Conservation (phyloP, 305 asterid species). For the Fraxinus paxiana region DNA sequence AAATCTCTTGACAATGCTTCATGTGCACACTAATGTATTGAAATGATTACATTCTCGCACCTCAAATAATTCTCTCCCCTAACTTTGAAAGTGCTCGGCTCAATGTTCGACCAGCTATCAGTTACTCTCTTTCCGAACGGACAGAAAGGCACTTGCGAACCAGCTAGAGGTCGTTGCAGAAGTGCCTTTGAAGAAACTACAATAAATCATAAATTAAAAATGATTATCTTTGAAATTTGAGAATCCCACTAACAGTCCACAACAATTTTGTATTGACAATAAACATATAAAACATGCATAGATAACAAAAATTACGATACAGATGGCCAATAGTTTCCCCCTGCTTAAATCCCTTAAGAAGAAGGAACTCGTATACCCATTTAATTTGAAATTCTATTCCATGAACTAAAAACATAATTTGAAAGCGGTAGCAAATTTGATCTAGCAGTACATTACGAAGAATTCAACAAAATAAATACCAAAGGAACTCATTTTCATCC, state of each 20-base stretch:
- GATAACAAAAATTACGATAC: background rate
- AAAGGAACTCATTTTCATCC: background rate
- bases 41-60: conserved; percentile 24
- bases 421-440: background rate
- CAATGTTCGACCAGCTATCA: conserved; percentile 51
- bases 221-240: background rate
- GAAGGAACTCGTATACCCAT: background rate
- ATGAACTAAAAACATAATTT: background rate
- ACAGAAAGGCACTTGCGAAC: conserved; percentile 26
- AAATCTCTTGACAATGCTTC: background rate
- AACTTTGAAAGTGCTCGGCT: conserved; percentile 55
- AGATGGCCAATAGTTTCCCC: background rate
- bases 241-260: background rate
- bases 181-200: conserved; percentile 27
- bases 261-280: background rate
- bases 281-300: background rate
- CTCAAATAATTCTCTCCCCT: conserved; percentile 54
- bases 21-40: background rate
- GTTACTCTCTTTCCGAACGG: conserved; percentile 41
- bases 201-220: background rate
- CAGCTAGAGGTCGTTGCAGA: conserved; percentile 24
- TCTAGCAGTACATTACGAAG: background rate
- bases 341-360: background rate
- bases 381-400: background rate
- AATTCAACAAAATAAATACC: background rate